Percentiles rank a stretch among this genome's conserved stretches.
Evolutionary conservation across 2,329 filamentous ascomycete genomes (phyloP).

Genomic region (Curvularia verruculosa): DNA sequence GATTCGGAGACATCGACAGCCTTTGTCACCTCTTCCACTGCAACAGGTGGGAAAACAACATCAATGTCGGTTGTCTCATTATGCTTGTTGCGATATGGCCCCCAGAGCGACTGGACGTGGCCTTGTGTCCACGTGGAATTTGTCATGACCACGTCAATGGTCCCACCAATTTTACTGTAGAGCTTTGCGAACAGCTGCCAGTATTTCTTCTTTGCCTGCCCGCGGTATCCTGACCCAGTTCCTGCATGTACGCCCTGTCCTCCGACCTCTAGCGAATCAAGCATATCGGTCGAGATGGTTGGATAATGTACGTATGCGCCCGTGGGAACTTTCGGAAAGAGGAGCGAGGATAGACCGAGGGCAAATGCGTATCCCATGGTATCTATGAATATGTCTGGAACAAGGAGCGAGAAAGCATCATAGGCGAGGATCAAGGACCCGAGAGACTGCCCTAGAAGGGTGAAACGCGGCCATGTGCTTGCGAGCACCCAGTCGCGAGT

Average conservation of each 20-base stretch:
- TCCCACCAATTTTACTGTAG: conserved; percentile 82
- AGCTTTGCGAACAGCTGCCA: conserved; percentile 84
- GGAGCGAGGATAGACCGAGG: conserved; percentile 77
- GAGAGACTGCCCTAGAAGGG: conserved; percentile 89
- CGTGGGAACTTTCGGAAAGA: conserved; percentile 82
- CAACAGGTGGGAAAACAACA: conserved; percentile 90
- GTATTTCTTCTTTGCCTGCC: conserved; percentile 76
- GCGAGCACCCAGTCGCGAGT: conserved; percentile 86
- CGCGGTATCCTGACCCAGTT: conserved; percentile 73
- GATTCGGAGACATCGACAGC: conserved; percentile 72
- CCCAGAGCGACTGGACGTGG: conserved; percentile 81
- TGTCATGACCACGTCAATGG: conserved; percentile 93
- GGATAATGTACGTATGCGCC: conserved; percentile 97
- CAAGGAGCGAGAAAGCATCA: conserved; percentile 89
- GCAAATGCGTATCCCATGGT: conserved; percentile 98
- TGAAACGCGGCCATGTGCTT: conserved; percentile 89
- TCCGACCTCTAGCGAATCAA: conserved; percentile 69
- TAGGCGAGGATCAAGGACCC: conserved; percentile 87
- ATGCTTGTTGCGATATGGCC: conserved; percentile 53
- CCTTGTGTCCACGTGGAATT: conserved; percentile 92
- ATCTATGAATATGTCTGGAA: conserved; percentile 93
- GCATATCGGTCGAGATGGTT: conserved; percentile 98
- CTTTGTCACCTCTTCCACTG: conserved; percentile 80
- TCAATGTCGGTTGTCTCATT: conserved; percentile 63
- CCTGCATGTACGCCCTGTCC: conserved; percentile 81